These are phyloP conservation scores for Magnaporthiopsis rhizophila DNA, from an alignment of 2,329 filamentous ascomycete species.

Conservation along the genomic window DNA sequence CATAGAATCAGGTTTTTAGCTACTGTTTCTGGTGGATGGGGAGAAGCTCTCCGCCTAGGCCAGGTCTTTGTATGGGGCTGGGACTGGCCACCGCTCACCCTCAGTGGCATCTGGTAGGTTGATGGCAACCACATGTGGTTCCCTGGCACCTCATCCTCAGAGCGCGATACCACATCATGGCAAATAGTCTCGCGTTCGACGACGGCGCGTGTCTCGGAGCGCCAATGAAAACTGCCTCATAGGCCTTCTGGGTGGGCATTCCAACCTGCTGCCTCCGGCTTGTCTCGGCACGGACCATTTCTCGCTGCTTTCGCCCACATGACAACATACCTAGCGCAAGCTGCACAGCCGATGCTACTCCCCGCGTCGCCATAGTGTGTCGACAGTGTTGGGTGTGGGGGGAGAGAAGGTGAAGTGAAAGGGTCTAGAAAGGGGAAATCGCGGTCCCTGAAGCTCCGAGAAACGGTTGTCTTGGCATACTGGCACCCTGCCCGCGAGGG, in stretches of 20 bases:
- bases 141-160: background rate
- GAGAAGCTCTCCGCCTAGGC: background rate
- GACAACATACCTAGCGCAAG: background rate
- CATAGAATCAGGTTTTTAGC: background rate
- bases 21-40: background rate
- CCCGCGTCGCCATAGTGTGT: background rate
- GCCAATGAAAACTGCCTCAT: background rate
- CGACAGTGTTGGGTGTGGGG: background rate
- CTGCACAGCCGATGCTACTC: background rate
- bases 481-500: background rate
- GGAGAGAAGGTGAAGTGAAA: background rate
- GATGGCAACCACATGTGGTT: background rate
- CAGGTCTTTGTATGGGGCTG: background rate
- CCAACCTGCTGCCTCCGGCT: background rate
- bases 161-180: background rate
- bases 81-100: background rate
- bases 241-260: background rate
- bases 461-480: background rate
- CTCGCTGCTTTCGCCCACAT: background rate
- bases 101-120: background rate
- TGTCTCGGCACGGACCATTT: background rate
- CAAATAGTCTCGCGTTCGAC: background rate
- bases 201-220: too few species aligned
- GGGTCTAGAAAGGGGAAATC: background rate
- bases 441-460: constrained; percentile 6